Evolutionary conservation across 2,329 filamentous ascomycete genomes (phyloP), one percentile per base, ranked within the genome.

Genomic region (Neonectria punicea): DNA sequence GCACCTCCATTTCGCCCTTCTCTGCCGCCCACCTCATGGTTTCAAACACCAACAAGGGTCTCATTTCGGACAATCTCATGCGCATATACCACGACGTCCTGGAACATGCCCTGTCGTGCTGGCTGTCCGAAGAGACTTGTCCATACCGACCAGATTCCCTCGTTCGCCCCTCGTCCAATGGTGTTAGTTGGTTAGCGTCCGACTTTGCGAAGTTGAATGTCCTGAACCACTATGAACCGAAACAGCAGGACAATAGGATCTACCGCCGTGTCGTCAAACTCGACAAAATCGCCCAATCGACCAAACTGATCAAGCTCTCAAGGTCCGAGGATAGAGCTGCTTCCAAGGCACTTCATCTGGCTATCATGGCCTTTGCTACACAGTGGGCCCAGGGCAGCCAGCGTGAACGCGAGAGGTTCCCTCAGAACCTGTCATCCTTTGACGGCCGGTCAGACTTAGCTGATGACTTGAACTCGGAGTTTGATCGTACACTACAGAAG

Each of bases 11-110:
- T 13, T 74, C 73, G 9, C 73, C 73, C 2, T 74, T 74, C 39
- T 74, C 73, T 20, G 68, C 68, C n/a, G 67, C 70, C 36, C 70
- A 74, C 25, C 64, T 65, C 18, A 74, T 74, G 73, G 64, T 67
- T 55, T 67, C 70, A 5, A 73, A 68, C 39, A 74, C 72, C 18
- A 74, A 74, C 60, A 74, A 73, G 63, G 66, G 64, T 30, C 53
- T 74, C n/a, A 74, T 74, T 8, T 71, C 73, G 30, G 73, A 74
- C 18, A 74, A 74, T 22, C 41, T 74, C 5, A 74, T 74, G 72
- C 66, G 72, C 49, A 82, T 87, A 36, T 87, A 87, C 70, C 85
- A 86, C 67, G 84, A 87, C 66, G 85, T 84, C 32, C 78, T 86
- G 67, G 85, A 87, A 67, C 82, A 85, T 68, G 84, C 82, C 13